phyloP scores from a whole-genome alignment of 2,329 filamentous ascomycete genomes.

The Phaeomoniella chlamydospora region DNA sequence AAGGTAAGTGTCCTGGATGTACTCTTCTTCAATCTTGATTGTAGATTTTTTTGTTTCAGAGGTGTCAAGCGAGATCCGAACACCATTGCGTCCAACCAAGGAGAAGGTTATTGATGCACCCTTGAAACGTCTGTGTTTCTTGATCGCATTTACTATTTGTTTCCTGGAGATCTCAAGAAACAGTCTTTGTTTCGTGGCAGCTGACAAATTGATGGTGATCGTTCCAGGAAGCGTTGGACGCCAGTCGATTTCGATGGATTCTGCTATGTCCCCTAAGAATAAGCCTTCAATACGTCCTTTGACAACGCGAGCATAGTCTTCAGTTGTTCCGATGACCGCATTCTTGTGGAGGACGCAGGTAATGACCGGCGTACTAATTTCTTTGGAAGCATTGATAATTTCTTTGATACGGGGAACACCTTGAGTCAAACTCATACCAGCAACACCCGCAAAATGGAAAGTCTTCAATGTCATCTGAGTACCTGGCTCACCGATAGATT shows the following conservation, averaged over 20 bases:
- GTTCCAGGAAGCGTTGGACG: slow-evolving; percentile 35
- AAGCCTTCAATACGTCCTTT: slow-evolving; percentile 94
- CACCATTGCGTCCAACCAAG: slow-evolving; percentile 32
- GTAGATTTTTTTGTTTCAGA: slow-evolving; percentile 27
- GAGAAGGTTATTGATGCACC: slow-evolving; percentile 50
- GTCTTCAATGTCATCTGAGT: slow-evolving; percentile 99
- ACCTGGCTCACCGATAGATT: slow-evolving; percentile 95
- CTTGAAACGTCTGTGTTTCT: slow-evolving; percentile 63
- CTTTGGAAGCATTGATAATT: slow-evolving; percentile 96
- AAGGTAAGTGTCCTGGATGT: slow-evolving; percentile 52
- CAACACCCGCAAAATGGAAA: slow-evolving; percentile 99
- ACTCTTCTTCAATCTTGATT: slow-evolving; percentile 28
- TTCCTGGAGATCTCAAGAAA: slow-evolving; percentile 62
- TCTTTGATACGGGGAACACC: slow-evolving; percentile 99
- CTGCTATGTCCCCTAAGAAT: slow-evolving; percentile 66
- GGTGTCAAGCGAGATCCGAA: slow-evolving; percentile 57
- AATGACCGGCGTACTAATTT: slow-evolving; percentile 89
- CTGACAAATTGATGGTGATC: slow-evolving; percentile 70
- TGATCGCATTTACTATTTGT: slow-evolving; percentile 65
- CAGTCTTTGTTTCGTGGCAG: slow-evolving; percentile 61
- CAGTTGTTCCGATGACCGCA: slow-evolving; percentile 46
- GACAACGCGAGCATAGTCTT: slow-evolving; percentile 56
- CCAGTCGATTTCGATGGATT: slow-evolving; percentile 80
- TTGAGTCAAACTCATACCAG: slow-evolving; percentile 97
- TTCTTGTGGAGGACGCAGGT: slow-evolving; percentile 66